Conservation (phyloP, 2,329 filamentous ascomycete genomes). For the Monosporascus sp. region DNA sequence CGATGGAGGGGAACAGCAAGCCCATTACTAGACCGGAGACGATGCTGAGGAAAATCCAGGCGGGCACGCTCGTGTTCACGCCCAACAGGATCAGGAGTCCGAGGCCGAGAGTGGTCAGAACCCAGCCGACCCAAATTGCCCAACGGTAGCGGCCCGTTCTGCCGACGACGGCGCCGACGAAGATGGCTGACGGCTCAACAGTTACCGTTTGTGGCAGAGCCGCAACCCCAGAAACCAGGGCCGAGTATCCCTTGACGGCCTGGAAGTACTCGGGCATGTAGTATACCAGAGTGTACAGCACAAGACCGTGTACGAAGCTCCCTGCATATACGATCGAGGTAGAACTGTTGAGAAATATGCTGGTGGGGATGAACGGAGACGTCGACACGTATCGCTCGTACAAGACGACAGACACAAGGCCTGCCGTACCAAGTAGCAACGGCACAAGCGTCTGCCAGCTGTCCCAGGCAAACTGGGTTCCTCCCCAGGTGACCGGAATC, state of each 20-base stretch:
- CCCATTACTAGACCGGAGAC: too few relatives aligned
- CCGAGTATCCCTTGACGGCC: neutral
- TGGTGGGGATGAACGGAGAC: too few relatives aligned
- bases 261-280: neutral
- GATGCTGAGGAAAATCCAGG: too few relatives aligned
- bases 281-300: too few relatives aligned
- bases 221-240: neutral
- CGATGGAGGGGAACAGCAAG: too few relatives aligned
- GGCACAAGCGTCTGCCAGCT: slow-evolving; percentile 24
- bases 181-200: neutral
- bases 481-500: slow-evolving; percentile 24
- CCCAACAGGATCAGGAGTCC: neutral
- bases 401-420: slow-evolving; percentile 3
- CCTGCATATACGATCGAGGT: too few relatives aligned
- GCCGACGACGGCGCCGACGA: neutral
- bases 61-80: too few relatives aligned
- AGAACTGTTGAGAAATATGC: too few relatives aligned
- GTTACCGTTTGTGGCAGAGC: neutral
- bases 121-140: neutral
- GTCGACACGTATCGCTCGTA: too few relatives aligned
- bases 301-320: too few relatives aligned
- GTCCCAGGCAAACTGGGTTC: slow-evolving; percentile 20
- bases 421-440: slow-evolving; percentile 16
- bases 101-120: neutral
- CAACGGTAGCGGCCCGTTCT: neutral